Evolutionary conservation across 2,329 filamentous ascomycete genomes (phyloP), one percentile per base, ranked within the genome.

Genomic region (Epichloe elymi): DNA sequence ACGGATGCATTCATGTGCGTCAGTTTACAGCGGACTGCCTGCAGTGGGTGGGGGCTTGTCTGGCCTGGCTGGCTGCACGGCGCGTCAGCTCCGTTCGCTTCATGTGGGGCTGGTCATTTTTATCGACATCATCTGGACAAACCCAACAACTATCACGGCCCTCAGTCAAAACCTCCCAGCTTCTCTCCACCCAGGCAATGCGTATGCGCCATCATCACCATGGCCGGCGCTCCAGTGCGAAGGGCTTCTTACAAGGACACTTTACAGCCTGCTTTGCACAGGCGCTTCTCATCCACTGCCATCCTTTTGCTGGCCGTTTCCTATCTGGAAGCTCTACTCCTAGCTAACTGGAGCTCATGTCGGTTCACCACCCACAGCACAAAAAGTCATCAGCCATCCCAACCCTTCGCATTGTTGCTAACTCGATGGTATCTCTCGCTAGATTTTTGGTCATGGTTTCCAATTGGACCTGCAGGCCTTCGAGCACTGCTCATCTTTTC

Each of bases 381-480:
- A 37, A 12, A 33, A 37, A 12, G 20, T 19, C 17, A 12, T 15
- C 23, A 43, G 3, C 41, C 41, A 3, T 30, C 41, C 26, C 41
- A 43, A 10, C 4, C 4, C 6, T 19, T 6, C 17, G 19, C 36
- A 12, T 46, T 45, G 23, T 58, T 44, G 17, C 23, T 44, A 15
- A 44, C 42, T n/a, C 11, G 42, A 44, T 8, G 19, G 20, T 14
- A 7, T 44, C 36, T 38, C 12, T 38, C 36, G 45, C 2, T 36
- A 91, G 87, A 81, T 48, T 70, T 95, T 54, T 95, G 88, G 89
- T 74, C 82, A 59, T 91, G 87, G 85, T 88, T 95, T 58, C 89
- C 89, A 23, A 60, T 95, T 39, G 86, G 88, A 48, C 75, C 76
- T 51, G 80, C 85, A 43, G 88, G 87, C 53, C 67, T 94, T 51